These are phyloP conservation scores for Aspergillus sp. DNA, from an alignment of 2,329 filamentous ascomycete genomes.

Conservation along the genomic window DNA sequence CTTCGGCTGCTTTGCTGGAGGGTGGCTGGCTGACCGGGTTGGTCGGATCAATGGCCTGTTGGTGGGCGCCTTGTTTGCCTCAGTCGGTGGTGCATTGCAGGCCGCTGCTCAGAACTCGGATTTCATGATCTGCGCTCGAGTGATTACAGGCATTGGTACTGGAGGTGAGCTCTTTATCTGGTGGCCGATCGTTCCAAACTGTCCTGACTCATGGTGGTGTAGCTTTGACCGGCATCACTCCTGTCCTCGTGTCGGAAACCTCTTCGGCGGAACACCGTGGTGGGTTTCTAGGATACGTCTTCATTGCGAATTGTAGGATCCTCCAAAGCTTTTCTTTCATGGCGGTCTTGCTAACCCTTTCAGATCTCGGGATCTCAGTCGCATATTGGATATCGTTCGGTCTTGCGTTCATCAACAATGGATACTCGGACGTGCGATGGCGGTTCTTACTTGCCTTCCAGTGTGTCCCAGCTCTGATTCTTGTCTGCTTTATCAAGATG, in stretches of 20 bases:
- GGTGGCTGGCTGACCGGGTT: conserved; percentile 54
- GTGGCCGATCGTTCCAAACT: no score
- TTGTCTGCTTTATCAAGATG: conserved; percentile 30
- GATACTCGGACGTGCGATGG: conserved; percentile 35
- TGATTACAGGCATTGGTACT: conserved; percentile 54
- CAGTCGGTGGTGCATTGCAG: conserved; percentile 52
- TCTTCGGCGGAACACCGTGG: conserved; percentile 49
- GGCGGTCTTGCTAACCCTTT: no score
- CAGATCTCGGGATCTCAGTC: conserved; percentile 48
- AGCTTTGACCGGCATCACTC: conserved; percentile 50
- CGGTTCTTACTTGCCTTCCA: conserved; percentile 36
- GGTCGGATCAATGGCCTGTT: conserved; percentile 55
- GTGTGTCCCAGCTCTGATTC: conserved; percentile 30
- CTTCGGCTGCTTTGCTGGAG: conserved; percentile 51
- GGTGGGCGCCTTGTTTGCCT: conserved; percentile 47
- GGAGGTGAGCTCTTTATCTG: no score
- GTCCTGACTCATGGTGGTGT: no score
- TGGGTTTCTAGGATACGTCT: conserved; percentile 49
- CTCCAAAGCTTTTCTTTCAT: no score
- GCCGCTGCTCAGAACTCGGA: conserved; percentile 44
- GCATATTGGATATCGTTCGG: conserved; percentile 40
- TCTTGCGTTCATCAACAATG: conserved; percentile 32
- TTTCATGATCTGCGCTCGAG: conserved; percentile 51
- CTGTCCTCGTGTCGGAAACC: conserved; percentile 50
- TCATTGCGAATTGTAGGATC: conserved; percentile 52